These are phyloP conservation scores for Salix udensis DNA, from an alignment of 345 rosid species.

Conservation along the genomic window DNA sequence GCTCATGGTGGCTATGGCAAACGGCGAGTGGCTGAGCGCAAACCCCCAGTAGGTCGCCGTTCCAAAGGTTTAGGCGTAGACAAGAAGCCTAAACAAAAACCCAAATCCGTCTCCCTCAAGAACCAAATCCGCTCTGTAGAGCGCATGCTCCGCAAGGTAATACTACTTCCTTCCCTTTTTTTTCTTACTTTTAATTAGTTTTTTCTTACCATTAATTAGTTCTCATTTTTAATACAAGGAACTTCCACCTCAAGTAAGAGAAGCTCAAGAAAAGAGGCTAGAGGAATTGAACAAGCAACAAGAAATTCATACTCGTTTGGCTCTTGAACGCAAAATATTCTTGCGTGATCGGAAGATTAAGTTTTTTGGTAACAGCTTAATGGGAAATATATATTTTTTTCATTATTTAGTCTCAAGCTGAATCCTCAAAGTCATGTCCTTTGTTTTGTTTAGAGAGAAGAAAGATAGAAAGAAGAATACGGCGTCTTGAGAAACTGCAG, in stretches of 20 bases:
- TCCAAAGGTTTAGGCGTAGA: constrained; percentile 65
- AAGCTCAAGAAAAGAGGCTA: constrained; percentile 65
- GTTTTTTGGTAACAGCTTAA: constrained; percentile 61
- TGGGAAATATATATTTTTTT: background rate
- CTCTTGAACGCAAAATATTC: constrained; percentile 82
- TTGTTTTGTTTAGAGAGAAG: constrained; percentile 61
- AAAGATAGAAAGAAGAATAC: constrained; percentile 78
- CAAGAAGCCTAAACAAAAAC: constrained; percentile 75
- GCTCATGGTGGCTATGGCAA: constrained; percentile 93
- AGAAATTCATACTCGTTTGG: constrained; percentile 76
- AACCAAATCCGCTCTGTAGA: constrained; percentile 94
- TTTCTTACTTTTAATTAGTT: background rate
- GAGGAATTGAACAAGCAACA: constrained; percentile 79
- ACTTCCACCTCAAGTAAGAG: constrained; percentile 70
- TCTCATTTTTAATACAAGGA: constrained; percentile 36
- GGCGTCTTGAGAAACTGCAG: constrained; percentile 90
- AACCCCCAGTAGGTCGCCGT: constrained; percentile 60
- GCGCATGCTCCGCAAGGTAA: constrained; percentile 93
- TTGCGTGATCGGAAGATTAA: constrained; percentile 85
- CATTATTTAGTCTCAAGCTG: background rate
- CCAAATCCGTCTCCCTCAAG: constrained; percentile 68
- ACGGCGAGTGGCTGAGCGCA: constrained; percentile 62
- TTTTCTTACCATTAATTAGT: background rate
- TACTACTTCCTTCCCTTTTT: background rate
- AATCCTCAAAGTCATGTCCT: background rate